Evolutionary conservation across 1,284 basidiomycete genomes (phyloP).

Genomic region (Inonotus obliquus): DNA sequence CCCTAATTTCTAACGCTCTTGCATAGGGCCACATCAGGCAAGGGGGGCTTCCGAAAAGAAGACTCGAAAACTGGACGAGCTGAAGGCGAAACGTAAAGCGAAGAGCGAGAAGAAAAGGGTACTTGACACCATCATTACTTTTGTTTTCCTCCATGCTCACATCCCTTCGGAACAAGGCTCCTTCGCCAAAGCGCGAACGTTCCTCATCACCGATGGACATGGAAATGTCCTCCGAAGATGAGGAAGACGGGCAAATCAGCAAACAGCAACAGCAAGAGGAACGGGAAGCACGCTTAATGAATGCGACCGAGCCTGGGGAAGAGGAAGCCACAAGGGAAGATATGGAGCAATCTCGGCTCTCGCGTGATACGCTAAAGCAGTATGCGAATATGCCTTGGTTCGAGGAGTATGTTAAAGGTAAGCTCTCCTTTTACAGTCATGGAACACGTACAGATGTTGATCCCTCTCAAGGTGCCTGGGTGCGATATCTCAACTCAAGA

Average conservation of each 20-base stretch:
- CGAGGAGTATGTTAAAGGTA: conserved; percentile 72
- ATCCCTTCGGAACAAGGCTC: conserved; percentile 34
- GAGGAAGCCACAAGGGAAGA: conserved; percentile 51
- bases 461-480: conserved; percentile 60
- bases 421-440: conserved; percentile 25
- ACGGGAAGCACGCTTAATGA: conserved; percentile 47
- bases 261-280: conserved; percentile 68
- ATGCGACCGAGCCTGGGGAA: conserved; percentile 44
- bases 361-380: conserved; percentile 61
- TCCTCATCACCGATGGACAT: conserved; percentile 75
- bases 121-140: conserved; percentile 23
- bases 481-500: conserved; percentile 66
- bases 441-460: conserved; percentile 23
- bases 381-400: conserved; percentile 70
- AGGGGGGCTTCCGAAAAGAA: conserved; percentile 85
- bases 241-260: conserved; percentile 69
- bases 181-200: conserved; percentile 60
- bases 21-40: conserved; percentile 63
- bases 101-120: conserved; percentile 75
- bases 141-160: conserved; percentile 7
- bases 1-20: not conserved
- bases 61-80: conserved; percentile 71
- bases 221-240: conserved; percentile 71
- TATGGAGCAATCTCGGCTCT: conserved; percentile 53
- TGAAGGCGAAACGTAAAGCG: conserved; percentile 78